These are phyloP conservation scores for Pseudognaphalium luteoalbum DNA, from an alignment of 129 eudicot genomes.

Conservation along the genomic window DNA sequence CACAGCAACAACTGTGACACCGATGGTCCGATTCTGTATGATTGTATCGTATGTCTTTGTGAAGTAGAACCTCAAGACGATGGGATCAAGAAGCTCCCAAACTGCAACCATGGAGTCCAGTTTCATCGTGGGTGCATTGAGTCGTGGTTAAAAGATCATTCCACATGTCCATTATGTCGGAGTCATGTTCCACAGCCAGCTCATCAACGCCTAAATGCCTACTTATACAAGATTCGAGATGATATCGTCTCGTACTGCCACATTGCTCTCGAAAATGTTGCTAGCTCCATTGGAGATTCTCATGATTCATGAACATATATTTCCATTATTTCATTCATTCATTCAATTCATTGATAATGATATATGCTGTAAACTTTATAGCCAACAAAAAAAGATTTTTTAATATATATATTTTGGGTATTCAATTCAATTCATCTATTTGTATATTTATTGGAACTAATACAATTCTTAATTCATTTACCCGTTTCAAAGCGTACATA, in stretches of 20 bases:
- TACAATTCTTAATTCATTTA: no score
- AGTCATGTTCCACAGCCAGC: not conserved
- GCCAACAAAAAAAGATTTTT: no score
- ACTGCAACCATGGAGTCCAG: slow-evolving; percentile 11
- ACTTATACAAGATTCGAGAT: not conserved
- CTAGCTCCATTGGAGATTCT: slow-evolving; percentile 8
- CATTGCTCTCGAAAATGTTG: slow-evolving; percentile 10
- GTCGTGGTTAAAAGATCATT: slow-evolving; percentile 11
- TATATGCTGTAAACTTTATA: no score
- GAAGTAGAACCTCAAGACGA: slow-evolving; percentile 8
- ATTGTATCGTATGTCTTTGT: slow-evolving; percentile 25
- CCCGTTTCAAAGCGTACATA: no score
- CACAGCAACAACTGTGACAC: not conserved
- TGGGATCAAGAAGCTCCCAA: not conserved
- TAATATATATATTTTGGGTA: no score
- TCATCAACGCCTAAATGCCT: not conserved
- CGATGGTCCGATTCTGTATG: not conserved
- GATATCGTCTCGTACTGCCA: not conserved
- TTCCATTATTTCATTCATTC: not conserved
- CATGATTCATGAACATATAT: not conserved
- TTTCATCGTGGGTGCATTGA: slow-evolving; percentile 23
- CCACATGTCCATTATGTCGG: slow-evolving; percentile 23
- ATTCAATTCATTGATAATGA: not conserved
- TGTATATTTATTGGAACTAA: no score
- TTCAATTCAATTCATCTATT: no score